phyloP scores from a whole-genome alignment of 768 basidiomycete species.

The Tremella yokohamensis region DNA sequence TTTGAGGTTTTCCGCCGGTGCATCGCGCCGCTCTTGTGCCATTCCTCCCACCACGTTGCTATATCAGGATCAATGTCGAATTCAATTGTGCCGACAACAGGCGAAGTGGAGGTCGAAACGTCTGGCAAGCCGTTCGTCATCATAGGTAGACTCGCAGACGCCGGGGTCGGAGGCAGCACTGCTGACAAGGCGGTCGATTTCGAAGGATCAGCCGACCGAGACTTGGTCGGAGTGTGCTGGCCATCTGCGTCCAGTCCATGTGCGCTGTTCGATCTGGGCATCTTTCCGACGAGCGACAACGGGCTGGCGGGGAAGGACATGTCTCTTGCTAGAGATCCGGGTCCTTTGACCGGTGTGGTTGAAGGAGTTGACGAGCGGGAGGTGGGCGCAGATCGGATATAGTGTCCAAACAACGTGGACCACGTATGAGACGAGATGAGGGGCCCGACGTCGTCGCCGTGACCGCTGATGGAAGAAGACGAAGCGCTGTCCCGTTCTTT shows the following conservation, averaged over 20 bases:
- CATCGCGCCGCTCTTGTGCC: constrained; percentile 52
- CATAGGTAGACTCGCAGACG: constrained; percentile 6
- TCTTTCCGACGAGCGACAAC: constrained; percentile 19
- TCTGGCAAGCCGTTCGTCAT: background rate
- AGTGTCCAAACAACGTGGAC: constrained; percentile 24
- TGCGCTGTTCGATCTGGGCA: constrained; percentile 6
- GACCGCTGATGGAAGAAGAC: constrained; percentile 56
- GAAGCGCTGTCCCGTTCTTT: constrained; percentile 69
- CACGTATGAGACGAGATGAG: constrained; percentile 34
- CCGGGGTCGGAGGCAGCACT: constrained; percentile 8
- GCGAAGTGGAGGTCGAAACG: constrained; percentile 36
- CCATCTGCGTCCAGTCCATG: background rate
- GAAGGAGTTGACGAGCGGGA: constrained; percentile 29
- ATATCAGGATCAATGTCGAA: constrained; percentile 76
- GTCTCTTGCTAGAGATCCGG: constrained; percentile 12
- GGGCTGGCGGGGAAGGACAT: constrained; percentile 29
- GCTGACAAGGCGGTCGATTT: constrained; percentile 11
- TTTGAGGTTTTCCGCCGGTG: constrained; percentile 22
- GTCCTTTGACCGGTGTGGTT: constrained; percentile 27
- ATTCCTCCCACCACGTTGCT: constrained; percentile 74
- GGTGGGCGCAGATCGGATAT: constrained; percentile 1
- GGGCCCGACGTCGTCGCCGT: constrained; percentile 31
- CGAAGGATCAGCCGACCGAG: background rate
- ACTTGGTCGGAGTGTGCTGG: constrained; percentile 8
- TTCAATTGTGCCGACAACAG: constrained; percentile 74